Base-by-base conservation (phyloP, 1,284 basidiomycete genomes). In the Ustilago hordei region DNA sequence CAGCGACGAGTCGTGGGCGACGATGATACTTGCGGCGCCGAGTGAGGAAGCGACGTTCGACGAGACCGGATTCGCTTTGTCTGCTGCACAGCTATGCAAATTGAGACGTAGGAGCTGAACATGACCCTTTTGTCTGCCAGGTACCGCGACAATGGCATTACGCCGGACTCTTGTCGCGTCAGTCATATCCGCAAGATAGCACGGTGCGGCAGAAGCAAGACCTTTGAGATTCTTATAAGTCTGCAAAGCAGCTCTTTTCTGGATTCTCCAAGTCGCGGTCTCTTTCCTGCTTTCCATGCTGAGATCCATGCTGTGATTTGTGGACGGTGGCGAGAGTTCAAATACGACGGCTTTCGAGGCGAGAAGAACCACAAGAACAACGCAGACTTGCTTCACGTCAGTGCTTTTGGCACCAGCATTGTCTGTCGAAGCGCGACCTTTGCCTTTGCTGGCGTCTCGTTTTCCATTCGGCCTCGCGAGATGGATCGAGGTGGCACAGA, bases 91-190 rank as follows among this genome's bases (percentile, higher is more conserved):
- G 36, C 41, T 60, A 19, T 61, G 63, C 19, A 65, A 28, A 17
- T 58, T 50, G 35, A 82, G 41, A 12, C 55, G 52, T 15, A 81
- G 36, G 11, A 83, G 64, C 67, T 84, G 82, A 3, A 84, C 78
- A 43, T 82, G 82, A 0, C 82, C 82, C 50, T 73, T 75, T 41
- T 84, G 81, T 13, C 80, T 64, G 4, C 82, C 82, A 3, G 81
- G 73, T 5, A 84, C 31, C 6, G 80, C 80, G 19, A 83, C 64
- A 8, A 84, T 64, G 0, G 55, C 71, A 41, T 53, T 58, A 4
- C 43, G 31, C 3, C 35, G 34, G 54, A 17, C n/a, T 19, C 34
- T 1, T 5, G 11, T 5, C 45, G 48, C n/a, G 11, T 5, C 45
- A 28, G 8, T 31, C 35, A 4, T 41, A 15, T 8, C 36, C 55